These are phyloP conservation scores for Vachellia collinsii DNA, from an alignment of 306 rosid genomes.

Conservation along the genomic window DNA sequence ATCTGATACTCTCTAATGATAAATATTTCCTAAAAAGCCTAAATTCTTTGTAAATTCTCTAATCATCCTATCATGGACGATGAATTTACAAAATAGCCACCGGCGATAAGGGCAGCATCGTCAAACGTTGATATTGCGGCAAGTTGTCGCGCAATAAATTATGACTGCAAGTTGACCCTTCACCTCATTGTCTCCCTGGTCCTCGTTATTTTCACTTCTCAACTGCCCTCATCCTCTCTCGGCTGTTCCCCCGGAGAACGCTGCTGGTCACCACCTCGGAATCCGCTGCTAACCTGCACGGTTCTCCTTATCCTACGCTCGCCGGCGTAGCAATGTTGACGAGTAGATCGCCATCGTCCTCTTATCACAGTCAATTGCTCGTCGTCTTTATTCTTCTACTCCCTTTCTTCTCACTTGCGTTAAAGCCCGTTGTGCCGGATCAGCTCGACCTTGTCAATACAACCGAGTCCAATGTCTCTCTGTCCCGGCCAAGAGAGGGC, in stretches of 20 bases:
- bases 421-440: conserved; percentile 55
- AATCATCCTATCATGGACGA: too few relatives aligned
- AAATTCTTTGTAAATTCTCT: too few relatives aligned
- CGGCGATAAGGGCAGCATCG: conserved; percentile 30
- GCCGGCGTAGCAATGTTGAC: conserved; percentile 56
- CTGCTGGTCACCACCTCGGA: conserved; percentile 38
- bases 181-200: conserved; percentile 34
- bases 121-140: conserved; percentile 23
- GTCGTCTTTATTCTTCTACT: conserved; percentile 28
- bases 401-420: conserved; percentile 50
- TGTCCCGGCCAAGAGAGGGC: conserved; percentile 67
- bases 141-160: not conserved
- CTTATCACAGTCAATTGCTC: conserved; percentile 28
- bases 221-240: conserved; percentile 29
- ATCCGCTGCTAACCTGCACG: conserved; percentile 7
- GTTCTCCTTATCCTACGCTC: conserved; percentile 17
- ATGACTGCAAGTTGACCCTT: conserved; percentile 49
- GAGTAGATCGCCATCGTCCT: conserved; percentile 32
- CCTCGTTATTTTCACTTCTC: conserved; percentile 39
- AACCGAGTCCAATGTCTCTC: conserved; percentile 69
- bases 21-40: too few relatives aligned
- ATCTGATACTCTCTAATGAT: too few relatives aligned
- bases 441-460: conserved; percentile 54
- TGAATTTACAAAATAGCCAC: conserved; percentile 7
- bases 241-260: not conserved